These are phyloP conservation scores for Hemerocallis citrina DNA, from an alignment of 106 monocot species.

Conservation along the genomic window DNA sequence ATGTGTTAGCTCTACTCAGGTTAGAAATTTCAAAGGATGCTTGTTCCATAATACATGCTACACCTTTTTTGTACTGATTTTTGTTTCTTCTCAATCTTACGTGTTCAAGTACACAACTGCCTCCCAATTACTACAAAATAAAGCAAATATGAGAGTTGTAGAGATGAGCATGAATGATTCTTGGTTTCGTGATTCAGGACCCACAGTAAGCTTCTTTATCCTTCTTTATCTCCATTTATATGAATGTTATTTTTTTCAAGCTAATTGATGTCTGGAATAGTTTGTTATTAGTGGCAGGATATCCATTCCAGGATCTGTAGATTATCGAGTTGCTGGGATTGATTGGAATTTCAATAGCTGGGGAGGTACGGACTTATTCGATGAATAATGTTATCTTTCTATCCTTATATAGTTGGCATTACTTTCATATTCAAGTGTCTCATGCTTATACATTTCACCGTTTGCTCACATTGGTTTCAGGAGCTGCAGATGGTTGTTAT, in stretches of 20 bases:
- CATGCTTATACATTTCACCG: too few species aligned
- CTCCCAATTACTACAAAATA: constrained; percentile 19
- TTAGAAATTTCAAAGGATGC: neutral
- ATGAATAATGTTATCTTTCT: neutral
- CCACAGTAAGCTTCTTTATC: constrained; percentile 49
- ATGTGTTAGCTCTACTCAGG: constrained; percentile 58
- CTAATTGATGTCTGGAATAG: constrained; percentile 29
- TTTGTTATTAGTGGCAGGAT: constrained; percentile 56
- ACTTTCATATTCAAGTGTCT: neutral
- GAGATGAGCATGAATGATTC: constrained; percentile 99
- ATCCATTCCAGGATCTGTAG: constrained; percentile 10
- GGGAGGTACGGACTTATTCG: constrained; percentile 54
- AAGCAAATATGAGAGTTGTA: constrained; percentile 55
- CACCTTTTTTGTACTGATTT: neutral
- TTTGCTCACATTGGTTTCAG: constrained; percentile 17
- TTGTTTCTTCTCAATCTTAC: constrained; percentile 1
- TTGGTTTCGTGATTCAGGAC: constrained; percentile 96
- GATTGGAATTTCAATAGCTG: constrained; percentile 96
- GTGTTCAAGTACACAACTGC: constrained; percentile 55
- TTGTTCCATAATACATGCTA: neutral
- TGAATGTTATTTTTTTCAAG: neutral
- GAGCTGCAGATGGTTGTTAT: constrained; percentile 69
- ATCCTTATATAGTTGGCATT: neutral
- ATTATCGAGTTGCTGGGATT: constrained; percentile 65
- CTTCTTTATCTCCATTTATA: neutral